phyloP scores from a whole-genome alignment of 73 alveolate genomes.

The Urostyla sp. region DNA sequence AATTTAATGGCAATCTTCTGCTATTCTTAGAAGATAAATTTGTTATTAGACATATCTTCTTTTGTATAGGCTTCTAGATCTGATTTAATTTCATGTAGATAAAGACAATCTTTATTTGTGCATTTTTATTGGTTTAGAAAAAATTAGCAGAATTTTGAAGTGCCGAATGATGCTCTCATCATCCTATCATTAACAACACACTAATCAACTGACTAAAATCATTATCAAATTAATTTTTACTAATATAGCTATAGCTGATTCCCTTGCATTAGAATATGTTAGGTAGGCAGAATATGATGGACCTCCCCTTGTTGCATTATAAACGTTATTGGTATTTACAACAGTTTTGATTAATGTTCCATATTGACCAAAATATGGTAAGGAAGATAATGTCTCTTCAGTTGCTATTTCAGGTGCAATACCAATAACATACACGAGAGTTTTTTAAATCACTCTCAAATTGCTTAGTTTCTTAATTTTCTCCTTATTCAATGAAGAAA shows the following conservation, averaged over 20 bases:
- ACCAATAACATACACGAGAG: constrained; percentile 85
- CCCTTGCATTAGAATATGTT: constrained; percentile 76
- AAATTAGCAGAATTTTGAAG: constrained; percentile 86
- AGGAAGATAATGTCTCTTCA: constrained; percentile 69
- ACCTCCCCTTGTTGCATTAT: constrained; percentile 71
- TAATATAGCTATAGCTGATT: constrained; percentile 84
- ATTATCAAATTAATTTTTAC: constrained; percentile 31
- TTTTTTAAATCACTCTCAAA: constrained; percentile 80
- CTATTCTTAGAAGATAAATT: constrained; percentile 35
- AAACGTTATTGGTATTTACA: constrained; percentile 78
- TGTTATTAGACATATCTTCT: constrained; percentile 61
- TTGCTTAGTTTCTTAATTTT: constrained; percentile 57
- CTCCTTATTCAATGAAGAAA: constrained; percentile 26
- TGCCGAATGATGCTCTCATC: constrained; percentile 85
- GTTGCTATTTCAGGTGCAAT: constrained; percentile 79
- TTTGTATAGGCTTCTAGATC: constrained; percentile 79
- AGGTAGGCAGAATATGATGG: constrained; percentile 87
- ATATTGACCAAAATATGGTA: constrained; percentile 85
- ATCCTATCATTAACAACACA: constrained; percentile 64
- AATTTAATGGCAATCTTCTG: constrained; percentile 43
- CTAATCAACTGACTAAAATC: constrained; percentile 64
- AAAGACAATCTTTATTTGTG: constrained; percentile 83
- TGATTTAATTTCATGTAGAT: constrained; percentile 77
- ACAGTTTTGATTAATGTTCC: constrained; percentile 79
- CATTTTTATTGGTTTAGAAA: constrained; percentile 80